A percentile compares a stretch with the other conserved stretches of the same genome.
These are phyloP conservation scores for Coemansia aciculifera DNA, from an alignment of 192 early-diverging fungal genomes.

Conservation along the genomic window DNA sequence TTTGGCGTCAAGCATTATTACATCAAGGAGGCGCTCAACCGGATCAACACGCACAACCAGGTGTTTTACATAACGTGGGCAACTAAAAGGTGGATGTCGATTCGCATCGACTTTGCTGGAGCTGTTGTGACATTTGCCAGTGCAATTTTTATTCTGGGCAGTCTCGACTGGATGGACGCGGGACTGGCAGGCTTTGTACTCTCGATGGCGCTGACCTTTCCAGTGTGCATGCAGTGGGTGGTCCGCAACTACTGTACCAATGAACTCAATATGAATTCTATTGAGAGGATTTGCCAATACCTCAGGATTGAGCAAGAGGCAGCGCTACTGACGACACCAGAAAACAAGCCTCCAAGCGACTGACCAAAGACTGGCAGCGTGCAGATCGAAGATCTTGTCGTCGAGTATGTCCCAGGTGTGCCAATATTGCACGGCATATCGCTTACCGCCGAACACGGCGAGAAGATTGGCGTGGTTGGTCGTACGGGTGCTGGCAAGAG, in stretches of 20 bases:
- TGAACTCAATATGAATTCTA: slow-evolving; percentile 85
- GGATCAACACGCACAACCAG: slow-evolving; percentile 78
- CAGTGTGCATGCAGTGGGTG: slow-evolving; percentile 75
- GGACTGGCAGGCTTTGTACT: slow-evolving; percentile 88
- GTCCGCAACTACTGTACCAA: slow-evolving; percentile 77
- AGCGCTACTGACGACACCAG: slow-evolving; percentile 15
- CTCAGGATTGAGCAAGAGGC: slow-evolving; percentile 79
- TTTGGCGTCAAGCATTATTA: slow-evolving; percentile 79
- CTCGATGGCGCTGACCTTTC: slow-evolving; percentile 83
- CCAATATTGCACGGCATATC: slow-evolving; percentile 78
- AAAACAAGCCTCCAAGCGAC: slow-evolving; percentile 55
- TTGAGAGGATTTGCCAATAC: slow-evolving; percentile 89
- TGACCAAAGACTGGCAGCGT: slow-evolving; percentile 77
- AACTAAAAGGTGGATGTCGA: slow-evolving; percentile 86
- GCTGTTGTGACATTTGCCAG: slow-evolving; percentile 75
- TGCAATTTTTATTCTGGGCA: slow-evolving; percentile 64
- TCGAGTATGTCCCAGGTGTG: slow-evolving; percentile 77
- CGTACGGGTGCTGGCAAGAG: slow-evolving; percentile 88
- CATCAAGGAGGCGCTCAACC: slow-evolving; percentile 61
- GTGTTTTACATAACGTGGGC: slow-evolving; percentile 86
- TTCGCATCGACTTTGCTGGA: slow-evolving; percentile 72
- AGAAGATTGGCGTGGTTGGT: slow-evolving; percentile 92
- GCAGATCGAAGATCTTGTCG: slow-evolving; percentile 62
- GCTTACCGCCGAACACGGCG: slow-evolving; percentile 65
- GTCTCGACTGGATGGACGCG: slow-evolving; percentile 65